phyloP scores from a whole-genome alignment of 2,329 filamentous ascomycete genomes.

The Penicillium brasilianum region DNA sequence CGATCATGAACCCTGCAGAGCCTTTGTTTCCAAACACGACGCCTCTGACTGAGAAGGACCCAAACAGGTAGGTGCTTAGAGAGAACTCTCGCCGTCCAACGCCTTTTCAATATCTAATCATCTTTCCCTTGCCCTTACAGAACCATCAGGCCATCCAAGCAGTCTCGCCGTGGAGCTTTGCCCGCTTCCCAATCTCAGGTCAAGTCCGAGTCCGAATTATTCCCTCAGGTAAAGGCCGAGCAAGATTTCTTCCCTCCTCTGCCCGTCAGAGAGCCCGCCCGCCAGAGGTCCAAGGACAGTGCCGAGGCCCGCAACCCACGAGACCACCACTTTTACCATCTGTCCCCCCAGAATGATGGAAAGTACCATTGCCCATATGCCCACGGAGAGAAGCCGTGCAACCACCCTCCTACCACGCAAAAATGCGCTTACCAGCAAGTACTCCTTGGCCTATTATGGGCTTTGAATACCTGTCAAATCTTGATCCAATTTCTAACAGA shows the following conservation, averaged over 20 bases:
- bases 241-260: constrained; percentile 44
- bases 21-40: constrained; percentile 48
- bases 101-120: constrained; percentile 7
- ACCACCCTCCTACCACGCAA: constrained; percentile 90
- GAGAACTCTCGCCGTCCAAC: background rate
- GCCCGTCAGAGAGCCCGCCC: constrained; percentile 40
- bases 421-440: constrained; percentile 99
- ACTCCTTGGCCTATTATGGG: background rate
- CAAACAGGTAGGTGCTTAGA: constrained; percentile 44
- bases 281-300: constrained; percentile 45
- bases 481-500: constrained; percentile 30
- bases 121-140: constrained; percentile 30
- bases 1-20: constrained; percentile 46
- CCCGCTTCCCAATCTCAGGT: constrained; percentile 33
- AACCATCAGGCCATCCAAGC: constrained; percentile 48
- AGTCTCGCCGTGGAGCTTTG: constrained; percentile 43
- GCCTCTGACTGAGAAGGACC: constrained; percentile 47
- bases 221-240: constrained; percentile 43
- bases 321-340: constrained; percentile 50
- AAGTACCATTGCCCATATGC: constrained; percentile 93
- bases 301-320: constrained; percentile 46
- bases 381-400: constrained; percentile 70
- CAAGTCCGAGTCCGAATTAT: constrained; percentile 44
- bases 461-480: background rate
- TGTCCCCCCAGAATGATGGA: constrained; percentile 65